A percentile compares a stretch with the other conserved stretches of the same genome.
Evolutionary conservation across 176 grass and related monocot genomes (phyloP).

Genomic region (maize (Zea mays)): Zm-B73-REFERENCE-NAM-5.0 NC_050097.1:237458001-237458500

Average conservation of each 20-base stretch:
- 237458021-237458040: too few relatives aligned
- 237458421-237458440: background rate
- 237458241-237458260: background rate
- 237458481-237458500: conserved; percentile 44
- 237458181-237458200: background rate
- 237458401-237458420: background rate
- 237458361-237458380: background rate
- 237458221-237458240: background rate
- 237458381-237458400: background rate
- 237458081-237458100: too few relatives aligned
- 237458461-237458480: conserved; percentile 35
- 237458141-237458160: too few relatives aligned
- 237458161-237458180: too few relatives aligned
- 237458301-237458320: background rate
- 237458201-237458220: background rate
- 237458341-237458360: background rate
- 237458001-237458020: too few relatives aligned
- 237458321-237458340: background rate
- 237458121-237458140: too few relatives aligned
- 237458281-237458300: background rate
- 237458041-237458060: too few relatives aligned
- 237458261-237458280: background rate
- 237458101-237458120: too few relatives aligned
- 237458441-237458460: conserved; percentile 25
- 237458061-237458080: too few relatives aligned